Conservation (phyloP, 805 yeast genomes). For the Barnettozyma pratensis region DNA sequence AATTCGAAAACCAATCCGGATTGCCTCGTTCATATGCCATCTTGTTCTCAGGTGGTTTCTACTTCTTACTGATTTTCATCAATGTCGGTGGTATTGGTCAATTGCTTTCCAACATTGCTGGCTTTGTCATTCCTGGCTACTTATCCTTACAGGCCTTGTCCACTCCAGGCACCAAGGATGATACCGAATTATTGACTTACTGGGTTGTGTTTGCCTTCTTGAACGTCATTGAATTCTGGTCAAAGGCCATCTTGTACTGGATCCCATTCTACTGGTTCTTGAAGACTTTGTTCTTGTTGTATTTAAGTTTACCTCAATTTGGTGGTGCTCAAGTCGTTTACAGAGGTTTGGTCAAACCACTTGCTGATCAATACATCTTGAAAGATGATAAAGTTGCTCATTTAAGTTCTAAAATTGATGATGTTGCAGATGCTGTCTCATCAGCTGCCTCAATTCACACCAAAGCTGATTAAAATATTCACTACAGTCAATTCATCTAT, state of each 20-base stretch:
- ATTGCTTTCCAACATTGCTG: conserved; percentile 86
- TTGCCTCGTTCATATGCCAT: conserved; percentile 85
- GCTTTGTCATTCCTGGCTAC: conserved; percentile 88
- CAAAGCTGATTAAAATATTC: neutral
- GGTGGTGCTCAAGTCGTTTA: conserved; percentile 83
- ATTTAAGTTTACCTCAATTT: conserved; percentile 81
- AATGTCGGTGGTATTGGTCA: conserved; percentile 96
- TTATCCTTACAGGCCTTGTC: conserved; percentile 79
- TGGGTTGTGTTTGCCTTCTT: conserved; percentile 98
- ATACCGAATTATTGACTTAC: conserved; percentile 84
- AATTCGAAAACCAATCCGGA: conserved; percentile 26
- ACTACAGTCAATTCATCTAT: too few relatives aligned
- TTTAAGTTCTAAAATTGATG: conserved; percentile 28
- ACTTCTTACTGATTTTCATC: conserved; percentile 74
- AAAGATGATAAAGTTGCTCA: conserved; percentile 19
- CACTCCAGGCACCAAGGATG: conserved; percentile 66
- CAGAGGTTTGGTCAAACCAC: conserved; percentile 59
- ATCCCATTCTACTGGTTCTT: conserved; percentile 94
- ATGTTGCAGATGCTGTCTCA: conserved; percentile 28
- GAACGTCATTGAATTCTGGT: conserved; percentile 94
- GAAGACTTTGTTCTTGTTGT: conserved; percentile 83
- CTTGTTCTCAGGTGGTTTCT: conserved; percentile 55
- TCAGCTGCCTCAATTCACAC: conserved; percentile 15
- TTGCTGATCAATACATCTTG: conserved; percentile 36
- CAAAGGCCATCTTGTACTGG: conserved; percentile 88